phyloP scores from a whole-genome alignment of 2,329 filamentous ascomycete species.

The Alternaria burnsii region DNA sequence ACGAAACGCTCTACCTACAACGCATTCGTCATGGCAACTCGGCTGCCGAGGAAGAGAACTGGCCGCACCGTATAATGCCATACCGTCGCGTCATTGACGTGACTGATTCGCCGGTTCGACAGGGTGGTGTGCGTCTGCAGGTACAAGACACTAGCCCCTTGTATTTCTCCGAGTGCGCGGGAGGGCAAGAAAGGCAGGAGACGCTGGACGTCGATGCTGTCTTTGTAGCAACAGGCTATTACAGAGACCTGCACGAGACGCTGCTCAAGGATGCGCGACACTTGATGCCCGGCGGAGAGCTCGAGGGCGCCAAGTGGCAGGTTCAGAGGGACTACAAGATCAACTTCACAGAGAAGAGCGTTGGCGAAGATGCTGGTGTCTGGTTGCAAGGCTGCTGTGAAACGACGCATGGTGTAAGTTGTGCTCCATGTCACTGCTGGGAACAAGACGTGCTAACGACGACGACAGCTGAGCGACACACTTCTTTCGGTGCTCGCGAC shows the following conservation, averaged over 20 bases:
- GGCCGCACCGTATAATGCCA: conserved; percentile 83
- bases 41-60: conserved; percentile 68
- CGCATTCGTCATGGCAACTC: conserved; percentile 69
- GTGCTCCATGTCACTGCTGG: neutral
- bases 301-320: conserved; percentile 62
- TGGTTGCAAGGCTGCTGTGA: conserved; percentile 97
- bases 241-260: conserved; percentile 77
- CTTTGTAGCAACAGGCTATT: conserved; percentile 88
- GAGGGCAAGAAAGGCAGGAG: conserved; percentile 62
- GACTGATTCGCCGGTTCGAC: conserved; percentile 56
- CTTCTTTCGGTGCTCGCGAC: conserved; percentile 80
- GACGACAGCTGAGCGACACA: conserved; percentile 75
- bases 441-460: conserved; percentile 17
- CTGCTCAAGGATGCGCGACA: conserved; percentile 72
- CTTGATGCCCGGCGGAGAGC: conserved; percentile 67
- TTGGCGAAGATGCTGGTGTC: conserved; percentile 78
- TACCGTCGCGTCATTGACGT: conserved; percentile 72
- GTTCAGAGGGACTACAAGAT: conserved; percentile 83
- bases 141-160: conserved; percentile 61
- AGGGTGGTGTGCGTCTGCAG: conserved; percentile 51
- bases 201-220: conserved; percentile 79
- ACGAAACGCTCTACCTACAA: conserved; percentile 88
- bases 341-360: conserved; percentile 71
- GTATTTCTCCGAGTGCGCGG: conserved; percentile 40
- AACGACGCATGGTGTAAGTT: conserved; percentile 85